Base-by-base conservation (phyloP, 345 rosid species). In the Salix suchowensis region DNA sequence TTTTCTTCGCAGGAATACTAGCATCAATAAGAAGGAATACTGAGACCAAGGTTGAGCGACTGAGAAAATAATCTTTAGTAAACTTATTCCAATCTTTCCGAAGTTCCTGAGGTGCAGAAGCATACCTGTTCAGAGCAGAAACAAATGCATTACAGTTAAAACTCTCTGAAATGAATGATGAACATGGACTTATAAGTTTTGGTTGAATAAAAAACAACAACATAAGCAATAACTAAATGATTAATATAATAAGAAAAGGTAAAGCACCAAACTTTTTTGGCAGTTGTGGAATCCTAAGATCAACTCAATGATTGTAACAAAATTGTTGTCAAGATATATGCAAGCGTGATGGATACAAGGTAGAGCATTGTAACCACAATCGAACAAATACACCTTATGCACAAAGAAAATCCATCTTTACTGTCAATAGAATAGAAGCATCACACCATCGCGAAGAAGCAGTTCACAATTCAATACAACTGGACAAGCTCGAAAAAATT, bases 21-120 rank as follows among this genome's bases (percentile, higher is more conserved):
- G 97, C 97, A 86, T 95, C 98, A 70, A 93, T 82, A 42, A 95
- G 97, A 76, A 95, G 90, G 86, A 95, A 93, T 6, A 93, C 98
- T 7, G 94, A 90, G 77, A 91, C 97, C 77, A 93, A 78, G 0
- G 96, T 88, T 75, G 97, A 87, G 18, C 97, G 93, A 79, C 89
- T 91, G 36, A 93, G 89, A 84, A 93, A 93, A 85, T 91, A 93
- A 85, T 91, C 91, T 82, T 91, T 89, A 65, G 97, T 93, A 72
- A 95, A 95, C 82, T 90, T 91, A 78, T 36, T 64, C 97, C 97
- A 95, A 79, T 93, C 98, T 37, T 68, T 86, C 73, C 93, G 84
- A 28, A 89, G 88, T 72, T 95, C 98, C 77, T 82, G 93, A 14
- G 99, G 98, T 30, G 99, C 99, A 85, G 93, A 58, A 69, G 99